Conservation (phyloP, 331 rosid species). For the Malus hybrid region DNA sequence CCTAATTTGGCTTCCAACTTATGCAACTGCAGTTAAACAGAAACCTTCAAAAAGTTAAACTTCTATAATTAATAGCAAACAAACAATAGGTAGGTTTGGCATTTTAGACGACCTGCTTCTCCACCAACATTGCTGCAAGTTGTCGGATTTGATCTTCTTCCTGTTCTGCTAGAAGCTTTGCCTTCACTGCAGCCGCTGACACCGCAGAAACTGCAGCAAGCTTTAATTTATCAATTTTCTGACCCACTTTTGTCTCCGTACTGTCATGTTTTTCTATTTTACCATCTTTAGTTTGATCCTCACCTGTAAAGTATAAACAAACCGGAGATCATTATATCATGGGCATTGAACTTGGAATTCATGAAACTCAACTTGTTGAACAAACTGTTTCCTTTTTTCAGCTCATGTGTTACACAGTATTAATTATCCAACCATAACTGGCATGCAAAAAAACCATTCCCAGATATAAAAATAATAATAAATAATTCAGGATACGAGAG, state of each 20-base stretch:
- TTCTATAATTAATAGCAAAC: background rate
- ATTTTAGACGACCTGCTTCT: slow-evolving; percentile 59
- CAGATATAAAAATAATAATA: background rate
- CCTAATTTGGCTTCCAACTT: slow-evolving; percentile 84
- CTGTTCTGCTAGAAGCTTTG: slow-evolving; percentile 70
- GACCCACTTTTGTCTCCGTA: slow-evolving; percentile 21
- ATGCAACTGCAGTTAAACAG: slow-evolving; percentile 55
- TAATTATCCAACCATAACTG: background rate
- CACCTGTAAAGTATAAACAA: slow-evolving; percentile 33
- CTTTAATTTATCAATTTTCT: slow-evolving; percentile 53
- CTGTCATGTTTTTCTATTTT: slow-evolving; percentile 23
- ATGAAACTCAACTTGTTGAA: background rate
- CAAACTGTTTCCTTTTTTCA: background rate
- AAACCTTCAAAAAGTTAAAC: slow-evolving; percentile 10
- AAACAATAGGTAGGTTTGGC: background rate
- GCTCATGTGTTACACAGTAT: background rate
- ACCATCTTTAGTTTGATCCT: slow-evolving; percentile 33
- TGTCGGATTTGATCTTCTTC: slow-evolving; percentile 81
- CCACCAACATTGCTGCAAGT: slow-evolving; percentile 63
- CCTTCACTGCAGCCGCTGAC: slow-evolving; percentile 89
- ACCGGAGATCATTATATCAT: background rate
- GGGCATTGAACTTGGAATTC: background rate
- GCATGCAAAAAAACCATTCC: background rate
- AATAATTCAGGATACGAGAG: background rate
- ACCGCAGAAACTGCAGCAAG: slow-evolving; percentile 71